These are phyloP conservation scores for Phyllosticta citriasiana DNA, from an alignment of 2,329 filamentous ascomycete genomes.

Conservation along the genomic window DNA sequence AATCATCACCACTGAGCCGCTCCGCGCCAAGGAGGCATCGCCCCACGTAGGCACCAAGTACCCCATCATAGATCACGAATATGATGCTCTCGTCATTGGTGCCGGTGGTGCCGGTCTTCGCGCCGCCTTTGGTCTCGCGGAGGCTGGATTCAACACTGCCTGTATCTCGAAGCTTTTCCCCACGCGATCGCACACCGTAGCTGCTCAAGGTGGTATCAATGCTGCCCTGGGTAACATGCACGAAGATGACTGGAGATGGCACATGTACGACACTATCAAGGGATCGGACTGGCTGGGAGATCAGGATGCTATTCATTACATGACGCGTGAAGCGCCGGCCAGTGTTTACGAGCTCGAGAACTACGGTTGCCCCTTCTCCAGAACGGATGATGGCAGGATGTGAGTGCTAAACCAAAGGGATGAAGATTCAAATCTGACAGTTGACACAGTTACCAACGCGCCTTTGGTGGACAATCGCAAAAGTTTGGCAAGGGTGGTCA, in stretches of 20 bases:
- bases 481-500: conserved; percentile 95
- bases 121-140: conserved; percentile 75
- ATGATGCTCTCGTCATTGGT: conserved; percentile 91
- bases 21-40: conserved; percentile 88
- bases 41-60: conserved; percentile 83
- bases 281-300: conserved; percentile 96
- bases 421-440: conserved; percentile 4
- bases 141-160: conserved; percentile 82
- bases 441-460: conserved; percentile 72
- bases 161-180: conserved; percentile 83
- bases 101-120: conserved; percentile 73
- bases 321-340: conserved; percentile 87
- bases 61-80: conserved; percentile 96
- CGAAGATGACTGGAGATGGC: conserved; percentile 97
- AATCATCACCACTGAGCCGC: conserved; percentile 74
- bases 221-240: conserved; percentile 92
- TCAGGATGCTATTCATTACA: conserved; percentile 97
- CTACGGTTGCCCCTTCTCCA: conserved; percentile 92
- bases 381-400: conserved; percentile 95
- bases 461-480: conserved; percentile 94
- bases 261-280: conserved; percentile 99
- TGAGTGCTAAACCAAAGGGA: conserved; percentile 31
- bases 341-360: conserved; percentile 93
- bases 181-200: conserved; percentile 76
- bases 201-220: conserved; percentile 70